Percentiles rank a stretch among this genome's conserved stretches.
phyloP scores from a whole-genome alignment of 768 basidiomycete species.

The Kwoniella heveanensis region DNA sequence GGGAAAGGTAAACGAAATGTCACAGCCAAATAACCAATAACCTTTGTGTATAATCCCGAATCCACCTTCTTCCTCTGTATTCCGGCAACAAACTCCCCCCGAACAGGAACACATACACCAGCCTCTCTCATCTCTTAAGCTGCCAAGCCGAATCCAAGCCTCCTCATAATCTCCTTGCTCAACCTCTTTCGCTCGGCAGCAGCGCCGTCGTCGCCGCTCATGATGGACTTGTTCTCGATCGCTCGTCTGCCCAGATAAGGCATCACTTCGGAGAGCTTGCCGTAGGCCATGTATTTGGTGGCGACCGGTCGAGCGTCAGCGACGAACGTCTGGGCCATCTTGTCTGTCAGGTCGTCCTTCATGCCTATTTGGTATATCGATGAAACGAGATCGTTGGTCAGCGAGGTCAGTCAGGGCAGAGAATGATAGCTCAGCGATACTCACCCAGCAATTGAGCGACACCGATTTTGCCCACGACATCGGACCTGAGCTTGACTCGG shows the following conservation, averaged over 20 bases:
- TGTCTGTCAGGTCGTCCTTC: conserved; percentile 77
- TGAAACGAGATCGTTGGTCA: background rate
- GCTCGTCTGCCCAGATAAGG: conserved; percentile 86
- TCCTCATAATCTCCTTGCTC: conserved; percentile 62
- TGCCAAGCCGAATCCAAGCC: conserved; percentile 37
- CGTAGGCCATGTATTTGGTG: conserved; percentile 62
- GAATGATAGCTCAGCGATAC: no score
- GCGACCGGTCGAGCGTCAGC: conserved; percentile 66
- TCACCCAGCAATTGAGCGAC: conserved; percentile 83
- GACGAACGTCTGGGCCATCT: conserved; percentile 64
- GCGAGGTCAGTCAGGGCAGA: no score
- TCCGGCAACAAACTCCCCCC: no score
- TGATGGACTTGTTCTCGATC: conserved; percentile 87
- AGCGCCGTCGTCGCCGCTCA: conserved; percentile 70
- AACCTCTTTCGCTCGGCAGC: conserved; percentile 65
- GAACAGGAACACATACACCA: no score
- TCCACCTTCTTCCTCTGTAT: no score
- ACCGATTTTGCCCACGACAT: conserved; percentile 67
- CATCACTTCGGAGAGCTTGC: conserved; percentile 62
- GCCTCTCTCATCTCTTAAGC: no score
- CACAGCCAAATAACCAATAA: background rate
- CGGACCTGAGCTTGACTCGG: conserved; percentile 60
- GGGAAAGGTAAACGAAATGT: background rate
- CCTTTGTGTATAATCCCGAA: no score
- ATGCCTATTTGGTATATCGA: conserved; percentile 64